Evolutionary conservation across 176 grass and related monocot species (phyloP).

Genomic region (Hsuehochloa calcarea): DNA sequence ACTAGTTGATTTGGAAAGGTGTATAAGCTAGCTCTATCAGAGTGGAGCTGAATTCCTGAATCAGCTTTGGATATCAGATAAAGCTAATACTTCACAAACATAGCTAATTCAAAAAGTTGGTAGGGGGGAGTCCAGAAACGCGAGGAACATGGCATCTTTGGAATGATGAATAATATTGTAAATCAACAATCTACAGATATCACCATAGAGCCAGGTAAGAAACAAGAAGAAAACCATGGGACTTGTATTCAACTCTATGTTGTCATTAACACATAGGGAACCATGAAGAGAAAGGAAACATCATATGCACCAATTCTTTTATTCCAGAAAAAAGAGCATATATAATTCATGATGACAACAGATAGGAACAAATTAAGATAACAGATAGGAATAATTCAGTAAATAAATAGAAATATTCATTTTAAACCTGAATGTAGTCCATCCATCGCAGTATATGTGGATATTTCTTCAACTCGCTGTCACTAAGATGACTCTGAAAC

Average conservation of each 20-base stretch:
- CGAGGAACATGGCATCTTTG: not conserved
- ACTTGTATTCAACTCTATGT: not conserved
- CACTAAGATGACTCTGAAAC: slow-evolving; percentile 53
- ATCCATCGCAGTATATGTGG: slow-evolving; percentile 81
- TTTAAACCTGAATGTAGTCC: slow-evolving; percentile 86
- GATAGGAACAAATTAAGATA: not conserved
- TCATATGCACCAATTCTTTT: not conserved
- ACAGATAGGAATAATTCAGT: not conserved
- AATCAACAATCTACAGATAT: not conserved
- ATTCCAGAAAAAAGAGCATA: not conserved
- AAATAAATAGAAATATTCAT: slow-evolving; percentile 15
- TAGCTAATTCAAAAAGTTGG: not conserved
- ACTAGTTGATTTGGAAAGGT: not conserved
- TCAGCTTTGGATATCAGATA: not conserved
- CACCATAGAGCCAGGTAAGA: not conserved
- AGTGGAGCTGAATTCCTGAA: not conserved
- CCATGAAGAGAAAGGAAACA: slow-evolving; percentile 15
- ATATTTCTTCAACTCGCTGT: slow-evolving; percentile 54
- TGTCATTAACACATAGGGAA: not conserved
- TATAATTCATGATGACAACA: slow-evolving; percentile 16
- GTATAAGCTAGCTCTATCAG: not conserved
- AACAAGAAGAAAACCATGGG: not conserved
- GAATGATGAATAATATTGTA: not conserved
- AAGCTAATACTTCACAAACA: not conserved
- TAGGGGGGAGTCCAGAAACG: not conserved